Evolutionary conservation across 2,329 filamentous ascomycete genomes (phyloP), one percentile per base, ranked within the genome.

Genomic region (Keithomyces neogunnii): DNA sequence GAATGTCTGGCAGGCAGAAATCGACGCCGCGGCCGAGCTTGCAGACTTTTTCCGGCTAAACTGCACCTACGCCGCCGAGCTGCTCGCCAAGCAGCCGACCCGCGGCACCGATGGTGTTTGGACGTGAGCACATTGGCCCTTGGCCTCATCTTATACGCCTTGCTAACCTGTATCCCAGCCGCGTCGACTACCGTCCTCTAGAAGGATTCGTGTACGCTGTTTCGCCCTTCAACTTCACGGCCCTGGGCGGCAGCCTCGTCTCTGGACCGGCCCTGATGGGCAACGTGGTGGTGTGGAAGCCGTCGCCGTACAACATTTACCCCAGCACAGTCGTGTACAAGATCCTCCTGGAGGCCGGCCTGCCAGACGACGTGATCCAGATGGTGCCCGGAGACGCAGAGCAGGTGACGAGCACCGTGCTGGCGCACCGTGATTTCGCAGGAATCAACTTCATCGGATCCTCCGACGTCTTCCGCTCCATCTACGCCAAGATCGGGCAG

Each of bases 211-310:
- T 73, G 9, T 71, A 70, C 44, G 63, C 69, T 13, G 57, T 72
- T 3, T 66, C 68, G 0, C 69, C 69, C 3, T 73, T 73, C 59
- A 73, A 73, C 60, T 72, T 72, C 50, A 71, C 69, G 0, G 70
- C 69, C 0, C 61, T 72, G 19, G 69, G 64, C 9, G 69, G 60
- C 3, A 69, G 62, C 44, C 59, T 72, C 2, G 56, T 70, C 8
- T 63, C 61, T 3, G 64, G 58, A 0, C 67, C 70, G 11, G 63
- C 65, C 0, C 48, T 73, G 0, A 52, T 72, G 51, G 70, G 70
- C 2, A 73, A 72, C 32, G 69, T 72, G 1, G 67, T 73, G 0
- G 32, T 72, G 28, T 72, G 69, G 69, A 72, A 72, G 56, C 69
- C 69, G 7, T 66, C 67, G 1, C 63, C 63, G 1, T 60, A 56